Evolutionary conservation across 2,329 filamentous ascomycete species (phyloP).

Genomic region (Colletotrichum chlorophyti): DNA sequence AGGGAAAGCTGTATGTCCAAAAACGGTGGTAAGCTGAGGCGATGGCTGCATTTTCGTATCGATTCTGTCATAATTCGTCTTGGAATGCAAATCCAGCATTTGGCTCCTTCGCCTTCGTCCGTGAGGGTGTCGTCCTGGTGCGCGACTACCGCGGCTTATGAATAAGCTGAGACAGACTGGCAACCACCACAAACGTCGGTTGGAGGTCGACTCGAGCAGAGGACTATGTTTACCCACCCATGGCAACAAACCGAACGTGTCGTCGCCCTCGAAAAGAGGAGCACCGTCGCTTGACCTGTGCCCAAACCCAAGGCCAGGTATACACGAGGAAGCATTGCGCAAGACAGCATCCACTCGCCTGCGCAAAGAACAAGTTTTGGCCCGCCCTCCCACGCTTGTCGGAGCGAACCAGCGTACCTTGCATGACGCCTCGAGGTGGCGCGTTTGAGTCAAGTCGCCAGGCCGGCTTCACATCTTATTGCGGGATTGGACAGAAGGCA

Average conservation of each 20-base stretch:
- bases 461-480: conserved; percentile 2
- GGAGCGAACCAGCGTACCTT: conserved; percentile 28
- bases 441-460: conserved; percentile 20
- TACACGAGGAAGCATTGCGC: conserved; percentile 11
- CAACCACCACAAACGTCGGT: conserved; percentile 24
- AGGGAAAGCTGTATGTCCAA: conserved; percentile 1
- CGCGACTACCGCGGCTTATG: conserved; percentile 26
- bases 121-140: conserved; percentile 23
- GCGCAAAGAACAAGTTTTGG: conserved; percentile 17
- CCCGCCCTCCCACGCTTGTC: conserved; percentile 8
- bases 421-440: conserved; percentile 34
- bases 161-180: conserved; percentile 28
- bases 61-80: not conserved
- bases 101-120: conserved; percentile 23
- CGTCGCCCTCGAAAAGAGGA: not conserved
- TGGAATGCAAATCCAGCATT: conserved; percentile 9
- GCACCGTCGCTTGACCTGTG: not conserved
- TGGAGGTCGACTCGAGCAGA: conserved; percentile 19
- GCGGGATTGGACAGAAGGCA: not conserved
- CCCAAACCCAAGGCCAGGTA: conserved; percentile 1
- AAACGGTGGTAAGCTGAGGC: conserved; percentile 23
- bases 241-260: conserved; percentile 20
- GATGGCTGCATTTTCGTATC: not conserved
- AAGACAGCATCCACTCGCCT: conserved; percentile 17
- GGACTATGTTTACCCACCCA: conserved; percentile 23